Percentiles rank a stretch among this genome's conserved stretches.
These are phyloP conservation scores for Paraphaeosphaeria sporulosa DNA, from an alignment of 2,329 filamentous ascomycete species.

Conservation along the genomic window DNA sequence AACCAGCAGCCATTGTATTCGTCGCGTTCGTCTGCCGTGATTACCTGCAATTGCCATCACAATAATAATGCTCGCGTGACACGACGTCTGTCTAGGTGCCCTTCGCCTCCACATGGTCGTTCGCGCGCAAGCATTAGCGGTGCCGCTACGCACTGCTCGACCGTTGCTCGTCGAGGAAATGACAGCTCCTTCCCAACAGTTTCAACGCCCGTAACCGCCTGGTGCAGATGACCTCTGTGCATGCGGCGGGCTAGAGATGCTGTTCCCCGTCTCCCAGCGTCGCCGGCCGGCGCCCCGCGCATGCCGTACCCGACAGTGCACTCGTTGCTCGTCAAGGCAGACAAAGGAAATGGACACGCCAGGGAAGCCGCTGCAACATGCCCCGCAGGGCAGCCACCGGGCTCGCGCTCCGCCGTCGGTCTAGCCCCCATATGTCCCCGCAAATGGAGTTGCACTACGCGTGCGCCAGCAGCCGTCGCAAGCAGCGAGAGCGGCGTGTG, in stretches of 20 bases:
- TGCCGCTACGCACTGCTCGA: background rate
- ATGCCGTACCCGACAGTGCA: slow-evolving; percentile 5
- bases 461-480: background rate
- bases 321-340: background rate
- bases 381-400: slow-evolving; percentile 8
- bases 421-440: slow-evolving; percentile 3
- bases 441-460: background rate
- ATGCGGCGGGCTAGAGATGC: background rate
- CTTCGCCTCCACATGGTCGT: background rate
- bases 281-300: background rate
- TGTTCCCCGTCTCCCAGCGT: background rate
- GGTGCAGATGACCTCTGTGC: background rate
- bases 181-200: slow-evolving; percentile 6
- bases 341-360: background rate
- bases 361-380: background rate
- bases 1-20: background rate
- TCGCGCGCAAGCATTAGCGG: background rate
- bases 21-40: background rate
- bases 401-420: background rate
- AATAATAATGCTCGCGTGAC: background rate
- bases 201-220: background rate
- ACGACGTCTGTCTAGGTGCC: background rate
- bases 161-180: background rate
- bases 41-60: background rate
- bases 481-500: background rate